These are phyloP conservation scores for Chenopodium formosanum DNA, from an alignment of 148 eudicot species.

Conservation along the genomic window DNA sequence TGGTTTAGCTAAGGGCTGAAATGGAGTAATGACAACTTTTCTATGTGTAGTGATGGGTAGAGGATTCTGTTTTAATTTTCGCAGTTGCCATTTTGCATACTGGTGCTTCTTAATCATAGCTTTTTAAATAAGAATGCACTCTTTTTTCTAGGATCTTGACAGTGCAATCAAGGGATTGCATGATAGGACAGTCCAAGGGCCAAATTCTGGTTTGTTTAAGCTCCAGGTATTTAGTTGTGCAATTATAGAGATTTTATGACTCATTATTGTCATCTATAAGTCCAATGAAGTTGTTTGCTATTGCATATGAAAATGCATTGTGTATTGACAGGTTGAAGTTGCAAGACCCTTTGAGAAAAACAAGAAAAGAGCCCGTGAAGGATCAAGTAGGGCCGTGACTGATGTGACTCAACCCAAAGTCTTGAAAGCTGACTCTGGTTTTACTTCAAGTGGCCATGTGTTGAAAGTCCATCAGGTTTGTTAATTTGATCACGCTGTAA, in stretches of 20 bases:
- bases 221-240: conserved; percentile 39
- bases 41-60: not conserved
- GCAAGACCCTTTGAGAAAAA: conserved; percentile 68
- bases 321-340: conserved; percentile 51
- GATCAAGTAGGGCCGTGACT: conserved; percentile 31
- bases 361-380: conserved; percentile 59
- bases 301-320: not conserved
- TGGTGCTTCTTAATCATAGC: not conserved
- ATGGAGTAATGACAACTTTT: not conserved
- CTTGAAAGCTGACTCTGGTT: conserved; percentile 23
- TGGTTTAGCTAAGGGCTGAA: not conserved
- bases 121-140: not conserved
- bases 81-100: not conserved
- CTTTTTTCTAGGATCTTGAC: conserved; percentile 51
- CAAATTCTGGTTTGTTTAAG: conserved; percentile 40
- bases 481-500: not conserved
- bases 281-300: not conserved
- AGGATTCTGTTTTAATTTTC: not conserved
- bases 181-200: conserved; percentile 51
- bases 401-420: conserved; percentile 34
- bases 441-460: conserved; percentile 28
- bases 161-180: conserved; percentile 52
- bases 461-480: conserved; percentile 20
- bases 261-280: not conserved
- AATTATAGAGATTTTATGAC: not conserved